Evolutionary conservation across 805 yeast species (phyloP), one percentile per base, ranked within the genome.

Genomic region (Pichia sporocuriosa): DNA sequence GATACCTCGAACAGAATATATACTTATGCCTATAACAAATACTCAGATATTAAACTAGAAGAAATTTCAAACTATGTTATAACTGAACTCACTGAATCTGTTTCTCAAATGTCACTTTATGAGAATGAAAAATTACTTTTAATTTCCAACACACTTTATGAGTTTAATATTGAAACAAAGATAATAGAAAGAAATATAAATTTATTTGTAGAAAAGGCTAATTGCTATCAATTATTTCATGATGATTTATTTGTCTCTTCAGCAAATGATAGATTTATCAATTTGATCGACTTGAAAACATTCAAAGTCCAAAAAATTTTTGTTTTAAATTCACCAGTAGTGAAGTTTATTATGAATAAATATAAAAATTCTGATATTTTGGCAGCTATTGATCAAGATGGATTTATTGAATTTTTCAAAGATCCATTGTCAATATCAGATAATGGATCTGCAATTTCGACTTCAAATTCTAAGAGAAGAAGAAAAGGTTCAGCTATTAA

Each of bases 231-330:
- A 33, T 2, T 47, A 7, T n/a, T 41, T 16, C 32, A 42, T 8
- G 27, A 31, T 27, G 35, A 22, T n/a, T 34, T 48, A 12, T 17
- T 47, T 12, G 43, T 48, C 1, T 73, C 82, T 39, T 94, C 96
- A 2, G 67, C 67, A 27, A 81, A 80, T 46, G 97, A 89, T 59
- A 73, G 97, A 51, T 87, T 85, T 58, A 70, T 88, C 50, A 86
- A 86, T 57, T 66, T 84, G 28, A 80, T 82, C 55, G 72, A 81
- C 10, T 42, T 77, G 2, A 62, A 67, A 25, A 61, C 65, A 35
- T 55, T 62, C 23, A 55, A 75, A 3, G 67, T 80, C 3, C 62
- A 64, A 20, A 61, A 69, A 8, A 84, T 88, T 3, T 72, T 86
- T 43, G 88, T 84, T 13, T 70, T 89, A 3, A 83, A 81, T 47